Evolutionary conservation across 2,329 filamentous ascomycete genomes (phyloP).

Genomic region (Botrytis galanthina): DNA sequence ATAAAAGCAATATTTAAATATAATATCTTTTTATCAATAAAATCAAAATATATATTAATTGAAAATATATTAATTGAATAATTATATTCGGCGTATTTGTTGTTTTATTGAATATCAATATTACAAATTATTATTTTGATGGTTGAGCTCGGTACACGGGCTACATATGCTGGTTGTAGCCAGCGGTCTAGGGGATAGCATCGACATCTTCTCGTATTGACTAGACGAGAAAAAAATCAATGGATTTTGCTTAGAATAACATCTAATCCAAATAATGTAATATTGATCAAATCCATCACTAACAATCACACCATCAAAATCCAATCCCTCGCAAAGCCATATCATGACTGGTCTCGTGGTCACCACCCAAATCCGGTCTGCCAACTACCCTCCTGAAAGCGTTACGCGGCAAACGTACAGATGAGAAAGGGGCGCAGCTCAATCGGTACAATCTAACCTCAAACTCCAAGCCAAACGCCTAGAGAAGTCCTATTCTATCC

Average conservation of each 20-base stretch:
- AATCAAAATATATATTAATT: too few relatives aligned
- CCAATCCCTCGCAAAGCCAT: not conserved
- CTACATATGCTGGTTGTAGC: too few relatives aligned
- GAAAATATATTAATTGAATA: too few relatives aligned
- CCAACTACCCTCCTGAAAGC: not conserved
- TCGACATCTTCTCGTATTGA: not conserved
- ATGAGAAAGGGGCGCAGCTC: conserved; percentile 12
- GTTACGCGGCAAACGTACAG: conserved; percentile 11
- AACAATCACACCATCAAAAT: not conserved
- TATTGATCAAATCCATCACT: not conserved
- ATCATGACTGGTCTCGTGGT: not conserved
- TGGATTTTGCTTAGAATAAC: not conserved
- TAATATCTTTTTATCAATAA: too few relatives aligned
- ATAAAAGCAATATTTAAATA: too few relatives aligned
- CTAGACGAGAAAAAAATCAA: too few relatives aligned
- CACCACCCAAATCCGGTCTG: not conserved
- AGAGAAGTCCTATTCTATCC: not conserved
- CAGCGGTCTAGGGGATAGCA: too few relatives aligned
- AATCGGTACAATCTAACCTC: not conserved
- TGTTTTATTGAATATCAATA: too few relatives aligned
- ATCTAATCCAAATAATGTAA: not conserved
- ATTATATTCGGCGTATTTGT: too few relatives aligned
- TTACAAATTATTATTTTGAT: too few relatives aligned
- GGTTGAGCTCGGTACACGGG: too few relatives aligned
- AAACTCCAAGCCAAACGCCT: not conserved